Evolutionary conservation across 129 eudicot genomes (phyloP), one percentile per base, ranked within the genome.

Genomic region (Rutidosis leptorrhynchoides): DNA sequence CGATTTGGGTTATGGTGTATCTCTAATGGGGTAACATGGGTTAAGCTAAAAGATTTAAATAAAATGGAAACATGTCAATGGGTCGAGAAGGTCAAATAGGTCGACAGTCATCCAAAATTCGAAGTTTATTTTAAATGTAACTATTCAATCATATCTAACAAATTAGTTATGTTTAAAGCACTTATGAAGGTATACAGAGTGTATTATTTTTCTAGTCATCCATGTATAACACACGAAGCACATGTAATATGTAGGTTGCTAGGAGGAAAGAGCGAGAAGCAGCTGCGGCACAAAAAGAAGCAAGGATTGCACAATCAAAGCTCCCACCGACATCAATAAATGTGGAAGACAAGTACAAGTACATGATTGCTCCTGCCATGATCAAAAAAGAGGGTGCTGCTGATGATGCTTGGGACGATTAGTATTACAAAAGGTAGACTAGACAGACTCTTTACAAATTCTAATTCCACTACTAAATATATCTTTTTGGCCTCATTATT

Each of bases 331-430:
- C 83, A 27, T 77, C 89, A 1, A 81, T 89, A 42, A 89, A 85
- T 26, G 88, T 89, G 26, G 93, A 89, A 63, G 93, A 89, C 84
- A 89, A 85, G 72, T 89, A 89, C 60, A 78, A 81, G 83, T 85
- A 89, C 85, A 89, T 89, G 96, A 79, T 89, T 69, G 72, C 78
- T 33, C 84, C 96, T 40, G 68, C 84, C 23, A 81, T 69, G 65
- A 53, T 70, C 29, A 85, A 73, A 77, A 83, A 71, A 68, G 96
- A 89, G 64, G 96, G 93, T 42, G 61, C 96, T 16, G 96, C 96
- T 27, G 96, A 89, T 74, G 93, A 77, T 72, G 96, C 96, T 33
- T 89, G 96, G 96, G 96, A 89, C 35, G 87, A 85, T 75, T 89
- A 68, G 74, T 60, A n/a, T 33, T 52, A 30, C 11, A 26, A 67